Evolutionary conservation across 805 yeast species (phyloP), one percentile per base, ranked within the genome.

Genomic region (Lipomyces chichibuensis): DNA sequence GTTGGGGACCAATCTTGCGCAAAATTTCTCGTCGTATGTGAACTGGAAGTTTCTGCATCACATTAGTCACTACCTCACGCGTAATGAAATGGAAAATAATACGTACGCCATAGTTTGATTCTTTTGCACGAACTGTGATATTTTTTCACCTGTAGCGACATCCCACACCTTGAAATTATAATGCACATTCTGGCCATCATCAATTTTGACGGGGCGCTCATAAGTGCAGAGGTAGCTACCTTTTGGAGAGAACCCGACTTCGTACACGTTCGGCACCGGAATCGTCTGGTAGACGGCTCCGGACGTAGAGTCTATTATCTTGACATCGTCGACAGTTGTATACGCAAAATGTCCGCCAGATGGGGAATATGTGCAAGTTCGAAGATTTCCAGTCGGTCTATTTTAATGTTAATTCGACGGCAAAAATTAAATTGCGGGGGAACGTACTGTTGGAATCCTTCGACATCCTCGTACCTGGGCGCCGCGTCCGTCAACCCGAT

Each of bases 151-250:
- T 32, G 80, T 79, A 56, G 77, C 77, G 60, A 89, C 79, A 71
- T 86, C 84, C 85, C 89, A 92, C 65, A 95, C 84, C 75, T 87
- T 86, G 70, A 94, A 91, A 78, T 95, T 95, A 69, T 91, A 87
- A 68, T 82, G 84, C 84, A 87, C 90, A 25, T 59, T 55, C 27
- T 57, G 43, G 58, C 96, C 93, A 61, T 86, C 92, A 73, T 85
- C 87, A 73, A 85, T 82, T 73, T 88, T 85, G 59, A 85, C 80
- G 3, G 98, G 96, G 75, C 92, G 91, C 72, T 92, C 92, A 97
- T 98, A 95, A 51, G 96, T 86, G 70, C 91, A 85, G 70, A 95
- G 78, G 75, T 83, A 93, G 57, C 87, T 85, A 17, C 97, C 98
- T 59, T 85, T 82, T 9, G 98, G 97, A n/a, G 97, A 91, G 77